Base-by-base conservation (phyloP, 2,329 filamentous ascomycete genomes). In the Metarhizium album region DNA sequence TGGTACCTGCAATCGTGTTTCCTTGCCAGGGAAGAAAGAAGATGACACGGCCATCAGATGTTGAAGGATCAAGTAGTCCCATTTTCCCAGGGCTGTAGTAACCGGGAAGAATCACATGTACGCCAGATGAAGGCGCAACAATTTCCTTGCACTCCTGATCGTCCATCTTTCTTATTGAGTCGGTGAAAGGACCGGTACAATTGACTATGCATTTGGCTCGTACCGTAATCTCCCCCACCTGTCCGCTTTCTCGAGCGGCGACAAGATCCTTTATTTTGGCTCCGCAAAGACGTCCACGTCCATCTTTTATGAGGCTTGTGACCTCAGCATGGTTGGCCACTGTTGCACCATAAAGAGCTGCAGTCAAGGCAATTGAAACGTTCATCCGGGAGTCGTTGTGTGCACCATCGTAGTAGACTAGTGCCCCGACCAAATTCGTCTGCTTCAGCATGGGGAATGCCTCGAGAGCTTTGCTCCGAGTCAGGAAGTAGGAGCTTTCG, bases 371-470 rank as follows among this genome's bases (percentile, higher is more conserved):
- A 52, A 94, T 75, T 8, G 87, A 90, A 27, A 93, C 85, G 63
- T 94, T 94, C 88, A 95, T 94, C 47, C 89, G 81, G 20, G 88
- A 93, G 67, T 95, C 89, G 63, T 95, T 95, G 70, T 95, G 89
- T 29, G 87, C 87, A 59, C 89, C 89, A 70, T 95, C 88, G 65
- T 94, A 94, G 74, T 95, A 95, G 23, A 94, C 88, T 61, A 94
- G 71, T 52, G 88, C 87, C 54, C 89, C 89, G 43, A 90, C 79
- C 14, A 94, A 73, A 57, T 85, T 82, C 42, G 86, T 83, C 63
- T 82, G 84, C 70, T 88, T 90, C 57, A 94, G 69, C 88, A 94
- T 93, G 7, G 89, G 89, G 63, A 94, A 94, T 2, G 86, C 86
- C 64, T 91, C 87, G 55, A 94, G 74, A 8, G 88, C 87, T 69